Conservation (phyloP, 2,329 filamentous ascomycete genomes). For the Nigrospora osmanthi region DNA sequence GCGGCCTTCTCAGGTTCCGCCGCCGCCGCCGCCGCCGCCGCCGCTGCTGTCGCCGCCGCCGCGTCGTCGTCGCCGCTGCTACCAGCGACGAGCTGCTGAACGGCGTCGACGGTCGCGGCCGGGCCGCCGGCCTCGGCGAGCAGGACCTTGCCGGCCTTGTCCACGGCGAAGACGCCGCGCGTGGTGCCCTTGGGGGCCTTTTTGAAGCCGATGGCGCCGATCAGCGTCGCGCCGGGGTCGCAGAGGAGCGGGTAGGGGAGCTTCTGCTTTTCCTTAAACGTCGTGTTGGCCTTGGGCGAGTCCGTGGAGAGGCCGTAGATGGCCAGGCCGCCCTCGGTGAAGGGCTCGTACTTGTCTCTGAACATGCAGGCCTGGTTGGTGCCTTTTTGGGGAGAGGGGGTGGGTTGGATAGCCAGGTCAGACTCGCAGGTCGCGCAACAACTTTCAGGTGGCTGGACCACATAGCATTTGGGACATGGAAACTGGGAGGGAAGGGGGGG, state of each 20-base stretch:
- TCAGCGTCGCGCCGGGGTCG: slow-evolving; percentile 67
- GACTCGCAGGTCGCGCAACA: not conserved
- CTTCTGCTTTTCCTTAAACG: slow-evolving; percentile 86
- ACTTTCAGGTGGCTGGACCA: too few species aligned
- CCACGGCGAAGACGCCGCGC: slow-evolving; percentile 81
- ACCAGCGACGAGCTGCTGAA: slow-evolving; percentile 58
- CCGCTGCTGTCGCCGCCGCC: not conserved
- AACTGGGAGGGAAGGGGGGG: too few species aligned
- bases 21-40: slow-evolving; percentile 8
- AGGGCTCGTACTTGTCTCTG: slow-evolving; percentile 70
- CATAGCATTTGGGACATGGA: not conserved
- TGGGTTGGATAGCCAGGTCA: not conserved
- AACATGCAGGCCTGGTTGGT: slow-evolving; percentile 91
- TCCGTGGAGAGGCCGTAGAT: slow-evolving; percentile 90
- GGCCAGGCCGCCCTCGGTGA: slow-evolving; percentile 71
- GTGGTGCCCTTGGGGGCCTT: slow-evolving; percentile 74
- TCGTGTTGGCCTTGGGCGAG: slow-evolving; percentile 83
- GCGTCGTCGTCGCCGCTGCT: slow-evolving; percentile 10
- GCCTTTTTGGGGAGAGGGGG: slow-evolving; percentile 42
- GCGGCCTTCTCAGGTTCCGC: too few species aligned
- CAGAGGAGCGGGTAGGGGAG: slow-evolving; percentile 85
- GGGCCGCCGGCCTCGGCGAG: slow-evolving; percentile 69
- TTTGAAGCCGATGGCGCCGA: slow-evolving; percentile 81
- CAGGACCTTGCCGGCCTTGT: slow-evolving; percentile 75
- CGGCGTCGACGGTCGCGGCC: slow-evolving; percentile 67